Evolutionary conservation across 163 green algal genomes (phyloP).

Genomic region (Chloromonas sp.): DNA sequence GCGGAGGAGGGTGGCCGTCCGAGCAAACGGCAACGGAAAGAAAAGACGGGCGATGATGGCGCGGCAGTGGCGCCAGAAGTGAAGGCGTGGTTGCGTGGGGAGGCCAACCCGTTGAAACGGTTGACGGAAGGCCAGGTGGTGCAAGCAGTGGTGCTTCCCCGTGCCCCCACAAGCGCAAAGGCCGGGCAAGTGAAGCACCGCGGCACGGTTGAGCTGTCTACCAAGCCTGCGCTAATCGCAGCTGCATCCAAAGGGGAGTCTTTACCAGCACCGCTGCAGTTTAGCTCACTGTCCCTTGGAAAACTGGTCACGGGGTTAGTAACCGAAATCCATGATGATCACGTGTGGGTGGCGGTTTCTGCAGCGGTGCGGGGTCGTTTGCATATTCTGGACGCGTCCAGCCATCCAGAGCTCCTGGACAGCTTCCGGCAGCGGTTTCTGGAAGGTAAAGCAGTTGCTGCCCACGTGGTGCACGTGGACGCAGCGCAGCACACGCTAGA

Average conservation of each 20-base stretch:
- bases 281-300: constrained; percentile 15
- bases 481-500: constrained; percentile 38
- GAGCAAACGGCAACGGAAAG: no score
- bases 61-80: constrained; percentile 7
- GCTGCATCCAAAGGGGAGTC: background rate
- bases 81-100: background rate
- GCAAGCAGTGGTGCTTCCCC: constrained; percentile 46
- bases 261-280: background rate
- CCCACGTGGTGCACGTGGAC: constrained; percentile 13
- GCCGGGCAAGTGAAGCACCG: no score
- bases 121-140: constrained; percentile 26
- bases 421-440: constrained; percentile 34
- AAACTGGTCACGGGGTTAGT: constrained; percentile 21
- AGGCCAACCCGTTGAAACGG: constrained; percentile 15
- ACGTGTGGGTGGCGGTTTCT: constrained; percentile 43
- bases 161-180: background rate
- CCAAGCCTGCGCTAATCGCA: background rate
- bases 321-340: constrained; percentile 14
- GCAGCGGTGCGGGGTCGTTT: constrained; percentile 29
- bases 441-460: background rate
- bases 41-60: no score
- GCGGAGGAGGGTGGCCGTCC: no score
- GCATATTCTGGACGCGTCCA: constrained; percentile 35
- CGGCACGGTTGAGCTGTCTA: no score
- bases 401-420: constrained; percentile 26